Base-by-base conservation (phyloP, 345 rosid species). In the Brassica carinata region DNA sequence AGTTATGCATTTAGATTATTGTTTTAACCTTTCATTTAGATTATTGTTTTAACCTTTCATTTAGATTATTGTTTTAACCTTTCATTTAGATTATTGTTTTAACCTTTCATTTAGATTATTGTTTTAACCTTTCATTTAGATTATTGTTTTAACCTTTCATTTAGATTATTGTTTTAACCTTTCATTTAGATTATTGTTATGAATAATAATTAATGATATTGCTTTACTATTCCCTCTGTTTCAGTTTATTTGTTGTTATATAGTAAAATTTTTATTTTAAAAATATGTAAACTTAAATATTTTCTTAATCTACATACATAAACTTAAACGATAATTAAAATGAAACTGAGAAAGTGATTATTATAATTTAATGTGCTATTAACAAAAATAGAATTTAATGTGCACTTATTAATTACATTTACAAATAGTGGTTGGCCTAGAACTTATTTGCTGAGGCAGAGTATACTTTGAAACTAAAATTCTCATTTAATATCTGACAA, bases 1-100 rank as follows among this genome's bases (percentile, higher is more conserved):
- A 61, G 64, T 72, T 80, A 82, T 80, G 85, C 85, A 85, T n/a
- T 76, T 45, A 48, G 57, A 5, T n/a, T 53, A 53, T 53, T 53
- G 59, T 53, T 53, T 53, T 53, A 53, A 53, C 59, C 18, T 53
- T 53, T 53, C 59, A 53, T 53, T 15, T 53, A 45, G 23, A 72
- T n/a, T 71, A 4, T n/a, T n/a, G n/a, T n/a, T n/a, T n/a, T n/a
- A n/a, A n/a, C n/a, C n/a, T n/a, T n/a, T n/a, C n/a, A n/a, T n/a
- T n/a, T n/a, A n/a, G n/a, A n/a, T n/a, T n/a, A n/a, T n/a, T n/a
- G n/a, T n/a, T n/a, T n/a, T n/a, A n/a, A n/a, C n/a, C n/a, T n/a
- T n/a, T n/a, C n/a, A n/a, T n/a, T n/a, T n/a, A 48, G 57, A 5
- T n/a, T 53, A 53, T 53, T 53, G 59, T 53, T 53, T 53, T 53